Conservation (phyloP, 1,284 basidiomycete species). For the Marasmius tenuissimus region DNA sequence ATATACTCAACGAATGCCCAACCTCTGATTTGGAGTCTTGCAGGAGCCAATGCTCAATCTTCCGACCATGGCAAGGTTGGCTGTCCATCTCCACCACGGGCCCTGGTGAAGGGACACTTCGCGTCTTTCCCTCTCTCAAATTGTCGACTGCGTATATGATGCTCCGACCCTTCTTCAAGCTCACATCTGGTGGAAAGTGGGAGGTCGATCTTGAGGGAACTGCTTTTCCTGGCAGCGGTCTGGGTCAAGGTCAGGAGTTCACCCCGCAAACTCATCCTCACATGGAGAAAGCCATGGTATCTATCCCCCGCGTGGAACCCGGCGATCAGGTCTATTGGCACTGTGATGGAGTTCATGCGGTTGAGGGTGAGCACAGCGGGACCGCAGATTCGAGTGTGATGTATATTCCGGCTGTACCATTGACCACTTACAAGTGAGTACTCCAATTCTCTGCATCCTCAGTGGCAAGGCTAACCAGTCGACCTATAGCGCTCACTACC, state of each 20-base stretch:
- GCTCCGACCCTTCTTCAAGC: slow-evolving; percentile 4
- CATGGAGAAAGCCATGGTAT: slow-evolving; percentile 52
- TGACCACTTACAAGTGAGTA: slow-evolving; percentile 52
- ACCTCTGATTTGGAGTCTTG: not conserved
- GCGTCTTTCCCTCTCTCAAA: slow-evolving; percentile 47
- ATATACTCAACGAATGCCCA: not conserved
- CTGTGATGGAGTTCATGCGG: slow-evolving; percentile 70
- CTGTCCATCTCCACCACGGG: slow-evolving; percentile 63
- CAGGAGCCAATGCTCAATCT: slow-evolving; percentile 60
- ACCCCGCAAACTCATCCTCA: slow-evolving; percentile 70
- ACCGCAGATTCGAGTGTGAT: slow-evolving; percentile 69
- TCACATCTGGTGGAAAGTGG: slow-evolving; percentile 48
- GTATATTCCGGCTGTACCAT: slow-evolving; percentile 78
- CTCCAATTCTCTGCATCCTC: not conserved
- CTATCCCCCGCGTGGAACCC: slow-evolving; percentile 57
- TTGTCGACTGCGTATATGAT: slow-evolving; percentile 42
- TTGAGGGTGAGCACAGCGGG: slow-evolving; percentile 65
- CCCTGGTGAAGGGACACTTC: slow-evolving; percentile 67
- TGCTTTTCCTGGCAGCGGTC: slow-evolving; percentile 62
- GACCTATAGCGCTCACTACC: slow-evolving; percentile 51
- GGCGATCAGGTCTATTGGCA: slow-evolving; percentile 81
- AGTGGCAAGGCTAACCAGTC: slow-evolving; percentile 1
- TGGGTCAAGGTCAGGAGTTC: slow-evolving; percentile 67
- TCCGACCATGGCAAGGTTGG: slow-evolving; percentile 73
- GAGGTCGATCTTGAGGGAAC: slow-evolving; percentile 57